phyloP scores from a whole-genome alignment of 2,329 filamentous ascomycete species.

The Neophaeococcomyces mojaviensis region DNA sequence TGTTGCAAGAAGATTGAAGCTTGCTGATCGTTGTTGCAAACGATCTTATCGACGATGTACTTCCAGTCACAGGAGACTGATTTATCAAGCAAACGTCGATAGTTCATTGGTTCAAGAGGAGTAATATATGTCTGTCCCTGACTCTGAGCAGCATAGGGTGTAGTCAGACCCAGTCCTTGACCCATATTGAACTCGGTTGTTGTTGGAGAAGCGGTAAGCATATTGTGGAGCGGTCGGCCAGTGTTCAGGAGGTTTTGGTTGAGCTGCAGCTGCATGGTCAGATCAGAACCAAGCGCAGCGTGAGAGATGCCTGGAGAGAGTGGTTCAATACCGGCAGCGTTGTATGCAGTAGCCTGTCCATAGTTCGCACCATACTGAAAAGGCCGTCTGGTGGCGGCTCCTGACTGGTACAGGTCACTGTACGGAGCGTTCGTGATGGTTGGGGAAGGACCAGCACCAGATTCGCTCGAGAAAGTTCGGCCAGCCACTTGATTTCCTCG shows the following conservation, averaged over 20 bases:
- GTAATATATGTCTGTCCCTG: conserved; percentile 72
- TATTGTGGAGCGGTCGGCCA: conserved; percentile 22
- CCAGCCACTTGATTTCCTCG: not conserved
- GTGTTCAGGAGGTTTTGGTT: conserved; percentile 13
- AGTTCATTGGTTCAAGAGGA: conserved; percentile 88
- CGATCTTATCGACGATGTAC: conserved; percentile 98
- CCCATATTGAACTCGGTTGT: conserved; percentile 16
- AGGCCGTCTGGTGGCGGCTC: not conserved
- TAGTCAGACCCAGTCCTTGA: conserved; percentile 16
- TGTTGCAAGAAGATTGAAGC: conserved; percentile 98
- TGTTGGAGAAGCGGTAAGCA: conserved; percentile 10
- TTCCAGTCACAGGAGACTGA: conserved; percentile 99
- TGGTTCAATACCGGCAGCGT: conserved; percentile 2
- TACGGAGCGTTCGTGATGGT: not conserved
- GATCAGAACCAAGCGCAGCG: conserved; percentile 12
- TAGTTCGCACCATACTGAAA: conserved; percentile 7
- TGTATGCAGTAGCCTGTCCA: not conserved
- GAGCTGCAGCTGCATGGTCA: conserved; percentile 16
- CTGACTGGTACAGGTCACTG: conserved; percentile 4
- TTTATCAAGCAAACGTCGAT: conserved; percentile 86
- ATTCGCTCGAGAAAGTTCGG: conserved; percentile 5
- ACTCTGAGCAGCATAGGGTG: conserved; percentile 39
- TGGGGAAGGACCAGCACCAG: not conserved
- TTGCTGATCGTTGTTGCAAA: conserved; percentile 98
- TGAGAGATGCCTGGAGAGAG: conserved; percentile 8